Base-by-base conservation (phyloP, 2,329 filamentous ascomycete genomes). In the Calonectria henricotiae region DNA sequence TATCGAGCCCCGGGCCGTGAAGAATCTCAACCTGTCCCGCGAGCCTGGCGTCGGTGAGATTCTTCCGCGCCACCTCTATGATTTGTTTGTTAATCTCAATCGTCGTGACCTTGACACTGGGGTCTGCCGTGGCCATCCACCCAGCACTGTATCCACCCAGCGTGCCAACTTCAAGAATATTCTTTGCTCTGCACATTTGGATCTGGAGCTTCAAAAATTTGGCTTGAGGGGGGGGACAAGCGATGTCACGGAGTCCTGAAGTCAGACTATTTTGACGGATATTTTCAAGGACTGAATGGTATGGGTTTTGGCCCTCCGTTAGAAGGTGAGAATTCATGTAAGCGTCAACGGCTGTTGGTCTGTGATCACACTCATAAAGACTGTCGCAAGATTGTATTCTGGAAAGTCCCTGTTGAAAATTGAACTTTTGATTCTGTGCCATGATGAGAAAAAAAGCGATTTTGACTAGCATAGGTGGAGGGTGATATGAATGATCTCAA, bases 121-220 rank as follows among this genome's bases (percentile, higher is more conserved):
- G 35, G 6, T 30, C 32, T 9, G 61, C 61, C 20, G 61, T 39
- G 4, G 61, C 61, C 61, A 64, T 64, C 61, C 61, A 64, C 11
- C n/a, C 61, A 4, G 61, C 61, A 7, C 61, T 64, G 46, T 64
- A 64, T n/a, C 61, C 61, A 20, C 61, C 44, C 23, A 64, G 11
- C 2, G 61, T 64, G 44, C 61, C 61, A 2, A 64, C 7, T 51
- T 64, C 44, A 23, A 54, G 61, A 20, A 64, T 17, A 41, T 64
- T 64, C 23, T 27, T 64, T 5, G 61, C 61, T 1, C 35, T 20
- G 30, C 27, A 51, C 6, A 64, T 49, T 43, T 43, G 44, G 7
- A 51, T 35, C 15, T 64, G 61, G 25, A 49, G 61, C 61, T 41
- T 54, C 5, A 64, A 25, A 13, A 64, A 51, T 20, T 64, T 64